Base-by-base conservation (phyloP, 352 stramenopile genomes). In the Phytopythium litorale region DNA sequence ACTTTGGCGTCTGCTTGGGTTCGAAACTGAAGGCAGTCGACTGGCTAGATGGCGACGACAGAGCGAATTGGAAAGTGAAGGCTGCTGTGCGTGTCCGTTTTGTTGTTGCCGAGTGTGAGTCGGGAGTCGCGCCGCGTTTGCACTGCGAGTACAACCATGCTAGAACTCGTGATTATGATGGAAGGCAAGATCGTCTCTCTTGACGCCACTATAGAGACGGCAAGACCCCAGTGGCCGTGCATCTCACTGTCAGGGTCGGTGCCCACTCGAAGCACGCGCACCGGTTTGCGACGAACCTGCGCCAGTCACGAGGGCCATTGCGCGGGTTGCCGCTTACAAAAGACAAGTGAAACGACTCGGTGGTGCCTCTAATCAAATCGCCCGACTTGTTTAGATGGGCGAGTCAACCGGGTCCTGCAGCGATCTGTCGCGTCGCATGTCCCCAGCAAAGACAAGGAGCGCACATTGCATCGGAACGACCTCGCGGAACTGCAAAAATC, bases 41-140 rank as follows among this genome's bases (percentile, higher is more conserved):
- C n/a, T 49, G 19, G 42, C 42, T 11, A 28, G 40, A 46, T 46
- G 37, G 11, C 19, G 13, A 28, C 21, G 4, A 23, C 12, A 12
- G 38, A 12, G 58, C 37, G 46, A 63, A 68, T 68, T 75, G 43
- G 54, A 58, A 60, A 75, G 68, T 72, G 51, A 56, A 60, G 33
- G 51, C 16, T 28, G 30, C 23, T 4, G 21, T 37, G n/a, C 4
- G 42, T 8, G 16, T n/a, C n/a, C n/a, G n/a, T n/a, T n/a, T n/a
- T n/a, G n/a, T n/a, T n/a, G n/a, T n/a, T n/a, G n/a, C n/a, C n/a
- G n/a, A n/a, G n/a, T n/a, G n/a, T n/a, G n/a, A n/a, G n/a, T n/a
- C n/a, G n/a, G n/a, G n/a, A n/a, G n/a, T n/a, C n/a, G n/a, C n/a
- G n/a, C n/a, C n/a, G n/a, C n/a, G n/a, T n/a, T n/a, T n/a, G n/a